These are phyloP conservation scores for Linnemannia zychae DNA, from an alignment of 192 early-diverging fungal species.

Conservation along the genomic window DNA sequence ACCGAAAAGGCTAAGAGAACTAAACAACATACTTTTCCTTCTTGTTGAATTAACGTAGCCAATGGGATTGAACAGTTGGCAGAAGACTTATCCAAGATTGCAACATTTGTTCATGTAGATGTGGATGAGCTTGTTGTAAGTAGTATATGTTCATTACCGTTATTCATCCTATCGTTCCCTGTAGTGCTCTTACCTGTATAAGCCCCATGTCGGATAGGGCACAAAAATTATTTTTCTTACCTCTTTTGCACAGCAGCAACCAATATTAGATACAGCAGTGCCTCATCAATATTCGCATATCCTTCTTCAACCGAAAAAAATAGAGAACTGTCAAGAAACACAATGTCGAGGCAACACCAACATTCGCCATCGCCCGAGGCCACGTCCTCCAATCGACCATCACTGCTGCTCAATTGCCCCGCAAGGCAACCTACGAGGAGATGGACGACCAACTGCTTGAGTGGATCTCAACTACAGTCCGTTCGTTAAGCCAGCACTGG, in stretches of 20 bases:
- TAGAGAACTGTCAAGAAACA: conserved; percentile 43
- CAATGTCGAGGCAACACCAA: conserved; percentile 34
- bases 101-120: conserved; percentile 46
- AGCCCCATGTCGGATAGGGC: no score
- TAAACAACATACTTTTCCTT: neutral
- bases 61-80: conserved; percentile 37
- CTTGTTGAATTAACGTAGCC: conserved; percentile 7
- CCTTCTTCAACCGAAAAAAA: neutral
- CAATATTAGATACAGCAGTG: neutral
- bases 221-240: no score
- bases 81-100: conserved; percentile 30
- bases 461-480: conserved; percentile 30
- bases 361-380: conserved; percentile 42
- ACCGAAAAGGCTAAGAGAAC: neutral
- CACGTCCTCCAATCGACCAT: conserved; percentile 43
- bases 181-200: no score
- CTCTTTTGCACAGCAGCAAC: neutral
- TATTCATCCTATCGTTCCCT: no score
- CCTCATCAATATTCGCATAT: neutral
- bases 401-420: conserved; percentile 31
- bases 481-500: conserved; percentile 37
- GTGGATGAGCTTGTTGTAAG: conserved; percentile 51
- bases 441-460: conserved; percentile 43
- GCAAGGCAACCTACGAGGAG: conserved; percentile 27
- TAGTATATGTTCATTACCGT: no score